Evolutionary conservation across 2,329 filamentous ascomycete genomes (phyloP).

Genomic region (Clonostachys chloroleuca): DNA sequence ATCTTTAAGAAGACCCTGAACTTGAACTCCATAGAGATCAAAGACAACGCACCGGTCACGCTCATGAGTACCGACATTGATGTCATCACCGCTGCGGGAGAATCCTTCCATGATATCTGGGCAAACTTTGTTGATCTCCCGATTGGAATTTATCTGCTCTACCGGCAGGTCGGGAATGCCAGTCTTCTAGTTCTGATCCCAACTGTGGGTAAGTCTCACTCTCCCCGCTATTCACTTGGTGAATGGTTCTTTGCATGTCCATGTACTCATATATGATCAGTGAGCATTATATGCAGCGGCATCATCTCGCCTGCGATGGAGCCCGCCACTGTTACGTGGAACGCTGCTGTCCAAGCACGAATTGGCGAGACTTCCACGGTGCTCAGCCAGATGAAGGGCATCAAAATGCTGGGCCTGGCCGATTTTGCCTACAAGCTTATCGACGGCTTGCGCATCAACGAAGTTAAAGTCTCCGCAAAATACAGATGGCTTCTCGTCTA

Average conservation of each 20-base stretch:
- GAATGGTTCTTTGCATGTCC: not conserved
- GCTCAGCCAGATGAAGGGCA: slow-evolving; percentile 32
- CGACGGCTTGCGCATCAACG: slow-evolving; percentile 25
- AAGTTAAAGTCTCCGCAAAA: slow-evolving; percentile 27
- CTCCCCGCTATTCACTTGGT: not conserved
- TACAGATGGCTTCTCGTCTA: slow-evolving; percentile 27
- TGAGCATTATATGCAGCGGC: slow-evolving; percentile 10
- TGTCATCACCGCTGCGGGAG: slow-evolving; percentile 15
- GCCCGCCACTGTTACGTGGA: slow-evolving; percentile 28
- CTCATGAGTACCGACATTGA: slow-evolving; percentile 43
- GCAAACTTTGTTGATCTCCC: slow-evolving; percentile 27
- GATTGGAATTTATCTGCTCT: slow-evolving; percentile 26
- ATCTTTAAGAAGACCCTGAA: slow-evolving; percentile 42
- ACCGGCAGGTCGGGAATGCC: slow-evolving; percentile 22
- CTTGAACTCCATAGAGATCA: slow-evolving; percentile 18
- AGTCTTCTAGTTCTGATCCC: slow-evolving; percentile 19
- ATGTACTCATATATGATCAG: slow-evolving; percentile 1
- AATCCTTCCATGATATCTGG: slow-evolving; percentile 28
- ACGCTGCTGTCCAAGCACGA: slow-evolving; percentile 28
- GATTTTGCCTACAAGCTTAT: slow-evolving; percentile 21
- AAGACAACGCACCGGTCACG: slow-evolving; percentile 31
- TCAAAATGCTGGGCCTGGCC: slow-evolving; percentile 38
- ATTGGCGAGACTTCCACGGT: slow-evolving; percentile 31
- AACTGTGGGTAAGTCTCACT: slow-evolving; percentile 12
- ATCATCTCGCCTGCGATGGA: slow-evolving; percentile 18